A percentile compares a stretch with the other conserved stretches of the same genome.
Conservation (phyloP, 1,284 basidiomycete species). For the Lentinus polychrous region DNA sequence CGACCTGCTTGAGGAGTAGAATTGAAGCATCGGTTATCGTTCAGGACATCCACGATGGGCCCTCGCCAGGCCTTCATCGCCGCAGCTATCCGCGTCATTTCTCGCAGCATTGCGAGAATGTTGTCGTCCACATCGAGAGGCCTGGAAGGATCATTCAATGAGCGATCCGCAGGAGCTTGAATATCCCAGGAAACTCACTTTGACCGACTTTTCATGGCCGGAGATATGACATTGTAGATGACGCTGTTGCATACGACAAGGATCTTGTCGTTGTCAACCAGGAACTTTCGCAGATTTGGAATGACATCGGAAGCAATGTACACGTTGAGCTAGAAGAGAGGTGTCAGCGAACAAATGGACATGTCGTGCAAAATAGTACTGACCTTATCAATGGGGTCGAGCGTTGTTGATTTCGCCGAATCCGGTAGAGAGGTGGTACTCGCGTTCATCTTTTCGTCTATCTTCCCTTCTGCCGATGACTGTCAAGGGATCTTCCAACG, state of each 20-base stretch:
- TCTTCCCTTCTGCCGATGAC: slow-evolving; percentile 30
- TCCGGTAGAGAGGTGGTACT: slow-evolving; percentile 39
- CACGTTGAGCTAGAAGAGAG: slow-evolving; percentile 49
- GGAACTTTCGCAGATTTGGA: slow-evolving; percentile 74
- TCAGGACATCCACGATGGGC: slow-evolving; percentile 76
- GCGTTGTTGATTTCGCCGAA: slow-evolving; percentile 28
- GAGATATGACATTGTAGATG: slow-evolving; percentile 80
- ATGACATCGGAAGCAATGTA: slow-evolving; percentile 72
- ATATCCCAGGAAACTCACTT: slow-evolving; percentile 37
- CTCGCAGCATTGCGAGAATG: slow-evolving; percentile 64
- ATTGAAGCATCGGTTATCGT: slow-evolving; percentile 86
- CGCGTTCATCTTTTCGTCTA: slow-evolving; percentile 51
- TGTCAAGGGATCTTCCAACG: slow-evolving; percentile 1
- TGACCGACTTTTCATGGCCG: slow-evolving; percentile 68
- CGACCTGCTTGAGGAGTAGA: slow-evolving; percentile 47
- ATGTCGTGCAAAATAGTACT: background rate
- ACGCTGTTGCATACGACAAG: slow-evolving; percentile 75
- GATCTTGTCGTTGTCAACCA: slow-evolving; percentile 84
- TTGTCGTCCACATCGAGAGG: slow-evolving; percentile 65
- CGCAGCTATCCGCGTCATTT: slow-evolving; percentile 74
- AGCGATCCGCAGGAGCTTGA: background rate
- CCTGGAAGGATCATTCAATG: slow-evolving; percentile 27
- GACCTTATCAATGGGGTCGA: background rate
- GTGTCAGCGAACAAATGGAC: background rate
- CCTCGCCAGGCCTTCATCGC: slow-evolving; percentile 84